These are phyloP conservation scores for Pecoramyces ruminantium DNA, from an alignment of 192 early-diverging fungal genomes.

Conservation along the genomic window DNA sequence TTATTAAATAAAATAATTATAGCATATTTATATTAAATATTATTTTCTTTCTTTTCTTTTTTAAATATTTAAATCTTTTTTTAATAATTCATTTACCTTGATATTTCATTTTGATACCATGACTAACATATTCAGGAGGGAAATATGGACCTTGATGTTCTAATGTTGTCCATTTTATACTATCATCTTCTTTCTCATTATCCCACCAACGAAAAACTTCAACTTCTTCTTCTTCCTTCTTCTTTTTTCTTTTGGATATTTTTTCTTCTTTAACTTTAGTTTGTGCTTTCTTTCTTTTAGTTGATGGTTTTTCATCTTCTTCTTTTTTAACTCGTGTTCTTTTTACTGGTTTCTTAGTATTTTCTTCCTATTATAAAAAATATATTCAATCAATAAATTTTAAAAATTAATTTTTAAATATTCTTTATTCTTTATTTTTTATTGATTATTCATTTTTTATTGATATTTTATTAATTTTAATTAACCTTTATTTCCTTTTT, in stretches of 20 bases:
- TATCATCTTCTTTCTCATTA: slow-evolving; percentile 19
- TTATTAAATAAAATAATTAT: too few species aligned
- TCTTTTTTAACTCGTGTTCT: not conserved
- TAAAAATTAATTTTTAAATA: too few species aligned
- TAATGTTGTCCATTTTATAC: slow-evolving; percentile 72
- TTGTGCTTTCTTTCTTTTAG: not conserved
- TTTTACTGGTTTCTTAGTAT: not conserved
- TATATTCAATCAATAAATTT: not conserved
- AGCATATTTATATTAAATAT: too few species aligned
- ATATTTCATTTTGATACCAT: slow-evolving; percentile 77
- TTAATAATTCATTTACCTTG: slow-evolving; percentile 42
- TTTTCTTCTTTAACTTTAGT: slow-evolving; percentile 1
- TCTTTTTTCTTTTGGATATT: slow-evolving; percentile 1
- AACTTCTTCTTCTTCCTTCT: slow-evolving; percentile 19
- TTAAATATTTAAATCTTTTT: too few species aligned
- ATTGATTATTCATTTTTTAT: too few species aligned
- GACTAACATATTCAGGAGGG: slow-evolving; percentile 77
- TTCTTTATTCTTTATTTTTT: not conserved
- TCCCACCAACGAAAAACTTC: slow-evolving; percentile 10
- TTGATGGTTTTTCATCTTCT: not conserved
- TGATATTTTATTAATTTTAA: too few species aligned
- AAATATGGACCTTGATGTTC: slow-evolving; percentile 79
- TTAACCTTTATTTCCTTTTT: too few species aligned
- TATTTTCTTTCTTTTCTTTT: too few species aligned
- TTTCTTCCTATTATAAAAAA: not conserved